These are phyloP conservation scores for Chrysanthemum lavandulifolium DNA, from an alignment of 129 eudicot genomes.

Conservation along the genomic window DNA sequence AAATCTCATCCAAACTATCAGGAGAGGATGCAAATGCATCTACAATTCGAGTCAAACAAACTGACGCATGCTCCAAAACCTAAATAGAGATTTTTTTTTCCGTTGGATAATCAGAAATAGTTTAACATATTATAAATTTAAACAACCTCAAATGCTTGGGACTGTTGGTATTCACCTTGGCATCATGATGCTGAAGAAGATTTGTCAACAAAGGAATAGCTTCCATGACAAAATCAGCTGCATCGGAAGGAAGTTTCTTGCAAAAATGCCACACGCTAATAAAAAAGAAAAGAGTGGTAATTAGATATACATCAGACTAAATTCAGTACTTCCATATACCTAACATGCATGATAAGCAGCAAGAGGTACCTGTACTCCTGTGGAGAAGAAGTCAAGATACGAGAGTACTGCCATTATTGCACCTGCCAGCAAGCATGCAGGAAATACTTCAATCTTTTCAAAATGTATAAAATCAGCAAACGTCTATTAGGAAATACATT, in stretches of 20 bases:
- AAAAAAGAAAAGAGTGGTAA: neutral
- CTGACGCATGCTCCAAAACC: conserved; percentile 86
- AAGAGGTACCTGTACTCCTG: conserved; percentile 80
- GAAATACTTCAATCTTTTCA: neutral
- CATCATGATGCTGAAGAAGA: conserved; percentile 88
- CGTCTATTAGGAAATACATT: too few species aligned
- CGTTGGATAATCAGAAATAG: neutral
- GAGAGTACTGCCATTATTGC: conserved; percentile 93
- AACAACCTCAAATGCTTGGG: neutral
- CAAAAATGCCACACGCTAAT: conserved; percentile 89
- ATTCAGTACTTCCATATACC: neutral
- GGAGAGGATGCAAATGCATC: conserved; percentile 83
- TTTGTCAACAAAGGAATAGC: conserved; percentile 82
- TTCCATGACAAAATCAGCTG: conserved; percentile 91
- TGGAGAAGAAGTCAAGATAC: conserved; percentile 83
- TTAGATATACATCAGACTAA: neutral
- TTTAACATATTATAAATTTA: neutral
- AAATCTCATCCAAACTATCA: conserved; percentile 79
- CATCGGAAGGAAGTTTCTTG: conserved; percentile 94
- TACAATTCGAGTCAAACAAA: conserved; percentile 82
- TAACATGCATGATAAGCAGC: neutral
- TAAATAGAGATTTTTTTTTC: conserved; percentile 12
- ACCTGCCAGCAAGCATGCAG: conserved; percentile 97
- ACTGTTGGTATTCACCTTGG: conserved; percentile 53
- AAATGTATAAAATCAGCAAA: too few species aligned